phyloP scores from a whole-genome alignment of 306 rosid species.

The Phaseolus lunatus region DNA sequence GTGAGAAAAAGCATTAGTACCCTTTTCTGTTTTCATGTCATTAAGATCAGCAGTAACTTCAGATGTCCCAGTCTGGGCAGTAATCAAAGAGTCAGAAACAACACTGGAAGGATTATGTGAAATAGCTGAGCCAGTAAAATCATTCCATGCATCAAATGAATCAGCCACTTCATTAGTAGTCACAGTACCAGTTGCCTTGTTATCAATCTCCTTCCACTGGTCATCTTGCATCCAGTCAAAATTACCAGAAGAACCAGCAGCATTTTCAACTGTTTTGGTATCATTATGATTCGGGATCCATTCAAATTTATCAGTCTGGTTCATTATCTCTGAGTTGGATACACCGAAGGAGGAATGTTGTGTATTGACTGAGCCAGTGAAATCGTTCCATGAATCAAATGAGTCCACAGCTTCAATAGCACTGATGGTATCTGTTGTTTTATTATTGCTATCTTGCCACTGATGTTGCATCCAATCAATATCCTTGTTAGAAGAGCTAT shows the following conservation, averaged over 20 bases:
- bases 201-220: conserved; percentile 52
- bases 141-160: conserved; percentile 72
- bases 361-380: conserved; percentile 56
- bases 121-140: conserved; percentile 64
- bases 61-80: conserved; percentile 53
- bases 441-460: conserved; percentile 53
- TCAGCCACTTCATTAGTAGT: conserved; percentile 46
- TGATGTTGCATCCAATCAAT: conserved; percentile 59
- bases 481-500: conserved; percentile 47
- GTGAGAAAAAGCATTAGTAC: conserved; percentile 44
- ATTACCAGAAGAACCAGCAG: conserved; percentile 44
- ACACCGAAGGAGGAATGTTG: conserved; percentile 47
- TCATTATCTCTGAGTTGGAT: conserved; percentile 52
- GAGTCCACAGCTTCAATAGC: conserved; percentile 50
- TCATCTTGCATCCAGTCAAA: conserved; percentile 65
- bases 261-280: conserved; percentile 52
- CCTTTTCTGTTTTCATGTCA: conserved; percentile 47
- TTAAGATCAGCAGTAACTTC: conserved; percentile 47
- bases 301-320: conserved; percentile 53
- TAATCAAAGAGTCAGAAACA: conserved; percentile 50
- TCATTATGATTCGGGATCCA: conserved; percentile 40
- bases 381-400: conserved; percentile 72
- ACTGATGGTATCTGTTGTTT: conserved; percentile 47
- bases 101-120: conserved; percentile 51
- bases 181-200: conserved; percentile 46